These are phyloP conservation scores for Leccinum rimulosum DNA, from an alignment of 768 basidiomycete species.

Conservation along the genomic window DNA sequence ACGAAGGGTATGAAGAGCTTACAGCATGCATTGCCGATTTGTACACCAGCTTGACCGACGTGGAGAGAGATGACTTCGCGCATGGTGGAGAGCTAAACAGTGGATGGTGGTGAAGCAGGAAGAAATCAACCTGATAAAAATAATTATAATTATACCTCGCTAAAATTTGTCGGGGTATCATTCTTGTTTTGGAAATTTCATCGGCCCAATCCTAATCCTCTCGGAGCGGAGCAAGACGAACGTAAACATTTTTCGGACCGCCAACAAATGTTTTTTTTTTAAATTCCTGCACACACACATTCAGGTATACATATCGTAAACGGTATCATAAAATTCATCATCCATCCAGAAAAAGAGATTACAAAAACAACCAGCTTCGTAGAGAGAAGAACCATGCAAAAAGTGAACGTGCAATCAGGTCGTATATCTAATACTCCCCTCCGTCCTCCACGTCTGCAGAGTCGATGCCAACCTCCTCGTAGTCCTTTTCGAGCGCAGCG, in stretches of 20 bases:
- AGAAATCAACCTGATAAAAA: conserved; percentile 5
- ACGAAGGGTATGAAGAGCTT: conserved; percentile 33
- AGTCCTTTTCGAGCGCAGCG: conserved; percentile 98
- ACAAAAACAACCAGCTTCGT: conserved; percentile 29
- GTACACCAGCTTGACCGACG: conserved; percentile 95
- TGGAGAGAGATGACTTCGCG: conserved; percentile 96
- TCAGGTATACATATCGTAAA: neutral
- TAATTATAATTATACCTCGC: neutral
- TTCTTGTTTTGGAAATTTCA: conserved; percentile 28
- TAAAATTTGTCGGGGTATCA: conserved; percentile 20
- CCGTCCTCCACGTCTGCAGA: conserved; percentile 51
- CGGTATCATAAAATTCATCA: conserved; percentile 37
- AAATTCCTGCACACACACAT: neutral
- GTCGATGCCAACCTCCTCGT: conserved; percentile 76
- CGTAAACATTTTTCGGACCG: neutral
- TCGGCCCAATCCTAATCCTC: neutral
- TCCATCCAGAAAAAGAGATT: conserved; percentile 25
- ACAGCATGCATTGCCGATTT: conserved; percentile 97
- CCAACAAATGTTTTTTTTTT: neutral
- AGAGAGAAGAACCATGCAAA: conserved; percentile 22
- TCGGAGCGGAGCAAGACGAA: conserved; percentile 1
- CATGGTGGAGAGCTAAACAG: conserved; percentile 42
- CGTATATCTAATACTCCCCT: conserved; percentile 41
- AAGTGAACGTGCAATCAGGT: conserved; percentile 8
- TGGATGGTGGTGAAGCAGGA: conserved; percentile 14